phyloP scores from a whole-genome alignment of 306 rosid genomes.

The Ammopiptanthus mongolicus region DNA sequence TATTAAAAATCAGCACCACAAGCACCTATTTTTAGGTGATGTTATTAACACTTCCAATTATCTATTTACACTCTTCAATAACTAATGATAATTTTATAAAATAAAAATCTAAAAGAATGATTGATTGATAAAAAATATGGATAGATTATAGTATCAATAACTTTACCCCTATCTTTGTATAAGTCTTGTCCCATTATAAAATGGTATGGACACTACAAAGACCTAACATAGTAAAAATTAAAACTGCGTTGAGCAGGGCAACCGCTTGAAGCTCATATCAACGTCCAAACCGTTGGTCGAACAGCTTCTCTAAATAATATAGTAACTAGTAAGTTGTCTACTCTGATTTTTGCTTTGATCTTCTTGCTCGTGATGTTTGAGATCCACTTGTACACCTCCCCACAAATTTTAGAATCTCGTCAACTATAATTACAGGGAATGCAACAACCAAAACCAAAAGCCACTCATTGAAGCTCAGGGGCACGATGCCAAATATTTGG shows the following conservation, averaged over 20 bases:
- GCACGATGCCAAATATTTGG: constrained; percentile 69
- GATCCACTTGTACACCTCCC: constrained; percentile 45
- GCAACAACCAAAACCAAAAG: constrained; percentile 53
- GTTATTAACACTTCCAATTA: too few relatives aligned
- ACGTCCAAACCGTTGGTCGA: constrained; percentile 2
- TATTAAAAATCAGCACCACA: too few relatives aligned
- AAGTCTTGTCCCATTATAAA: constrained; percentile 18
- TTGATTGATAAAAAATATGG: too few relatives aligned
- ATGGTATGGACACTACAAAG: constrained; percentile 34
- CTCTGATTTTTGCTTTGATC: constrained; percentile 59
- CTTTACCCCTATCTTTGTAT: too few relatives aligned
- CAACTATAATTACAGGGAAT: constrained; percentile 51
- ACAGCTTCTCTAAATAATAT: constrained; percentile 21
- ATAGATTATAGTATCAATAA: too few relatives aligned
- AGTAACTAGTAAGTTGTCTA: constrained; percentile 19
- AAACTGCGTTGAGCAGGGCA: constrained; percentile 20
- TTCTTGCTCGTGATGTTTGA: constrained; percentile 27
- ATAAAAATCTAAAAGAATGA: too few relatives aligned
- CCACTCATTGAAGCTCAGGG: constrained; percentile 68
- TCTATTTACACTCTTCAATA: too few relatives aligned
- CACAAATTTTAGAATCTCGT: constrained; percentile 51
- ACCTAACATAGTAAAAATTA: constrained; percentile 27
- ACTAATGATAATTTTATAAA: too few relatives aligned
- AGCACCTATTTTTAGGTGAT: too few relatives aligned
- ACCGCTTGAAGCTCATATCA: constrained; percentile 25